Conservation (phyloP, 352 stramenopile species). For the Phytopythium helicoides region DNA sequence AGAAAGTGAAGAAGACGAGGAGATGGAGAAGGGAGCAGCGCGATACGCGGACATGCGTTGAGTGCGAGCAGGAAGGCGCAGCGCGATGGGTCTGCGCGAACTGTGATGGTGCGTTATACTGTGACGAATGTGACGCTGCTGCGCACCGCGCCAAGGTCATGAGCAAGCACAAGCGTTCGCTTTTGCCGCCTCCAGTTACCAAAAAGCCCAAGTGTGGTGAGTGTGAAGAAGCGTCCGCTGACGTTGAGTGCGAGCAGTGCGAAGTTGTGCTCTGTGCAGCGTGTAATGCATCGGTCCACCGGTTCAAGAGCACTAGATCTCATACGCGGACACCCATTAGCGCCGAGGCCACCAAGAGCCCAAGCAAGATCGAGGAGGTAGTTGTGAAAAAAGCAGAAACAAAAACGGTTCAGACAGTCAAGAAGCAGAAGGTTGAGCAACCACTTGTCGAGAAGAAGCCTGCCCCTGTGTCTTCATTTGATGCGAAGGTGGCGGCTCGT, state of each 20-base stretch:
- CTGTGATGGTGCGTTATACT: conserved; percentile 66
- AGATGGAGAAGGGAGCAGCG: conserved; percentile 7
- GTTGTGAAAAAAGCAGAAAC: too few relatives aligned
- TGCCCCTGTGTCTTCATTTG: conserved; percentile 4
- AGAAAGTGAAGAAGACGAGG: conserved; percentile 6
- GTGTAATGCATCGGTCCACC: conserved; percentile 63
- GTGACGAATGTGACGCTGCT: conserved; percentile 48
- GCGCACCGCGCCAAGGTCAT: conserved; percentile 69
- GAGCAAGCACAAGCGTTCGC: conserved; percentile 41
- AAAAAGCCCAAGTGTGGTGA: conserved; percentile 28
- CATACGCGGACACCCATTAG: conserved; percentile 31
- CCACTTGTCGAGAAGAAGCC: background rate
- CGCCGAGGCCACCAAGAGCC: conserved; percentile 11
- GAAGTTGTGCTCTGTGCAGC: conserved; percentile 47
- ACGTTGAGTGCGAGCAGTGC: conserved; percentile 54
- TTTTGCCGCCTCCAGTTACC: conserved; percentile 9
- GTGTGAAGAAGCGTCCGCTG: conserved; percentile 28
- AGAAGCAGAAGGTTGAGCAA: conserved; percentile 42
- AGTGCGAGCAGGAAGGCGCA: conserved; percentile 49
- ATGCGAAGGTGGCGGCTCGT: conserved; percentile 9
- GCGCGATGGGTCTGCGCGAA: conserved; percentile 50
- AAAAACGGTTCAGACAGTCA: too few relatives aligned
- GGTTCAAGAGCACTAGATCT: conserved; percentile 67
- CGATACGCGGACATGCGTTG: conserved; percentile 45
- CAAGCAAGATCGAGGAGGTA: too few relatives aligned